Conservation (phyloP, 2,329 filamentous ascomycete genomes). For the Colletotrichum viniferum region DNA sequence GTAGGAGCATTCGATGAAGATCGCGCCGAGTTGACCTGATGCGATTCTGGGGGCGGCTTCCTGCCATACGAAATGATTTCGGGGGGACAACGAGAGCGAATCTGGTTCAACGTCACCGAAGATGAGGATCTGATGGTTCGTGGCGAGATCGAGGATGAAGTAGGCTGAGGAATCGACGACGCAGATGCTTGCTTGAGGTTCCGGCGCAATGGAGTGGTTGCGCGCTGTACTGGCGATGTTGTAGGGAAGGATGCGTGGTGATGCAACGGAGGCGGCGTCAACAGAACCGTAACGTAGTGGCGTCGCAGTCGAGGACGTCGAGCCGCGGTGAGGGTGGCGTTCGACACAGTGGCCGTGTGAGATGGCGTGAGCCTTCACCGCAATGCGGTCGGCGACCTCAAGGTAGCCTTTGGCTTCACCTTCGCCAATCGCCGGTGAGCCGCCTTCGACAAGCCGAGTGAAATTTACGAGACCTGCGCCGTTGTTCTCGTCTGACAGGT, state of each 20-base stretch:
- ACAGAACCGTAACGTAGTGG: conserved; percentile 33
- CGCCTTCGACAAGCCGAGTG: conserved; percentile 85
- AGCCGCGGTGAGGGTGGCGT: conserved; percentile 65
- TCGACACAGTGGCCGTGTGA: conserved; percentile 91
- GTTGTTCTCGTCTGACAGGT: conserved; percentile 93
- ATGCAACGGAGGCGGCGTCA: conserved; percentile 27
- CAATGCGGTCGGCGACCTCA: conserved; percentile 85
- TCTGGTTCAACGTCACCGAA: conserved; percentile 98
- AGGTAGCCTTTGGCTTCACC: conserved; percentile 84
- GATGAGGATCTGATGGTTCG: conserved; percentile 80
- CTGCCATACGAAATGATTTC: conserved; percentile 84
- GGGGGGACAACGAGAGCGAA: conserved; percentile 78
- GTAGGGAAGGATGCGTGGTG: conserved; percentile 18
- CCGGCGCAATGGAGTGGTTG: not conserved
- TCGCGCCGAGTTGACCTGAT: conserved; percentile 71
- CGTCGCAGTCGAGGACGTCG: conserved; percentile 26
- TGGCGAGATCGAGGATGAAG: conserved; percentile 80
- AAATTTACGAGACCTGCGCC: conserved; percentile 93
- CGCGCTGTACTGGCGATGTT: not conserved
- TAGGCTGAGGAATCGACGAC: conserved; percentile 91
- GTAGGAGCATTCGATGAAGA: conserved; percentile 97
- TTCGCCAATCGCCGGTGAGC: conserved; percentile 81
- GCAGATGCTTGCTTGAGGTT: conserved; percentile 54
- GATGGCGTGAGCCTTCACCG: conserved; percentile 85
- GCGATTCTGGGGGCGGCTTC: conserved; percentile 87